phyloP scores from a whole-genome alignment of 1,139 yeast genomes.

The Taphrina communis region DNA sequence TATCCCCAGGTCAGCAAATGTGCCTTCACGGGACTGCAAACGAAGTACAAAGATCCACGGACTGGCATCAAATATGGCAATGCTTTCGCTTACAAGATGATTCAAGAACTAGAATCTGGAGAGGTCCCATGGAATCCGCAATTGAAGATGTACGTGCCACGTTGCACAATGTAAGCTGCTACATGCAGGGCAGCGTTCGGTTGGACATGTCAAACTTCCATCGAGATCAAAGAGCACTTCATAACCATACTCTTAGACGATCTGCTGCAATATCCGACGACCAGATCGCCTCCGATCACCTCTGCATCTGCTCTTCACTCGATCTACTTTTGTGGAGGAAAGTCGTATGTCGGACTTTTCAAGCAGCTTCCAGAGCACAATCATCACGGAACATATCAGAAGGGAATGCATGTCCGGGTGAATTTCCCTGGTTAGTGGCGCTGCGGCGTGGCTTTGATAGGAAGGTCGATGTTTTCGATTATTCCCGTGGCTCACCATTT shows the following conservation, averaged over 20 bases:
- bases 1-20: conserved; percentile 19
- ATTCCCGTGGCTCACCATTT: not conserved
- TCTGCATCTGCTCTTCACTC: too few relatives aligned
- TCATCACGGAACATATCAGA: not conserved
- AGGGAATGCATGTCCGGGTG: too few relatives aligned
- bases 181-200: not conserved
- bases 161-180: conserved; percentile 10
- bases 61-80: conserved; percentile 35
- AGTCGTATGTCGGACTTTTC: too few relatives aligned
- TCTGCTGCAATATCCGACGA: too few relatives aligned
- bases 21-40: conserved; percentile 38
- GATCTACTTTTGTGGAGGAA: too few relatives aligned
- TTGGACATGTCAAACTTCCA: not conserved
- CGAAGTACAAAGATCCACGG: conserved; percentile 40
- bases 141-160: conserved; percentile 33
- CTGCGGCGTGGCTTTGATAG: conserved; percentile 18
- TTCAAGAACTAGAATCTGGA: conserved; percentile 20
- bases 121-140: conserved; percentile 27
- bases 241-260: too few relatives aligned
- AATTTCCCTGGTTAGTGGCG: conserved; percentile 3
- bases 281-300: too few relatives aligned
- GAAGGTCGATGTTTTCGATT: conserved; percentile 7
- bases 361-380: not conserved
- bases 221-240: too few relatives aligned
- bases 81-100: conserved; percentile 20